Base-by-base conservation (phyloP, 2,329 filamentous ascomycete genomes). In the Fusarium veterinarium region DNA sequence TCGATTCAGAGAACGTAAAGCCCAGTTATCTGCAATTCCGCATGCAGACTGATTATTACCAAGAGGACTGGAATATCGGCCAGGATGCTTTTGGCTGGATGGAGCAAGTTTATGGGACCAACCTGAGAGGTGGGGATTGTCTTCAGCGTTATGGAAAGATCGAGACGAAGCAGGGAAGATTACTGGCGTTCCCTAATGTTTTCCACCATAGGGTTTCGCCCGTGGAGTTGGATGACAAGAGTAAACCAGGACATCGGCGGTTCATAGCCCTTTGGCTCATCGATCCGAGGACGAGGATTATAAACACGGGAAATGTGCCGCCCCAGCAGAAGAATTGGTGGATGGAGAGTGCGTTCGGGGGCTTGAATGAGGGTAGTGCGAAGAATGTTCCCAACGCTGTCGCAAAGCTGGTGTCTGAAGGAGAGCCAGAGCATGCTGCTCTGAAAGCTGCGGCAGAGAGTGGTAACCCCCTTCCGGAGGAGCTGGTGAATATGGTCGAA, bases 251-350 rank as follows among this genome's bases (percentile, higher is more conserved):
- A 0, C 85, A 89, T 69, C 80, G 86, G 0, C 84, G 86, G 42
- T 86, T 89, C 48, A 79, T 90, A 5, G 85, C 85, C 0, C 77
- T 90, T 6, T 90, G 85, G 77, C 82, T 90, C 0, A 84, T 90
- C 1, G 87, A 90, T 58, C 88, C 88, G 0, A 71, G 83, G 17
- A 75, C 78, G 0, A 82, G 81, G 0, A 67, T 81, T n/a, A 76
- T 81, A 35, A 77, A 71, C 30, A 82, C 81, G 2, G 79, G 74
- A 1, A 82, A 81, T 13, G 77, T 82, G 0, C 81, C 79, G 2
- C 80, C 80, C 0, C 81, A 82, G 57, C 79, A 81, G 48, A 69
- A 66, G 9, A 72, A 71, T 20, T 82, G 79, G 79, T 82, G 78
- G 79, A 30, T 64, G 48, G 74, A 76, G 14, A 5, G 13, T 9